Evolutionary conservation across 2,329 filamentous ascomycete genomes (phyloP), one percentile per base, ranked within the genome.

Genomic region (Triangularia setosa): DNA sequence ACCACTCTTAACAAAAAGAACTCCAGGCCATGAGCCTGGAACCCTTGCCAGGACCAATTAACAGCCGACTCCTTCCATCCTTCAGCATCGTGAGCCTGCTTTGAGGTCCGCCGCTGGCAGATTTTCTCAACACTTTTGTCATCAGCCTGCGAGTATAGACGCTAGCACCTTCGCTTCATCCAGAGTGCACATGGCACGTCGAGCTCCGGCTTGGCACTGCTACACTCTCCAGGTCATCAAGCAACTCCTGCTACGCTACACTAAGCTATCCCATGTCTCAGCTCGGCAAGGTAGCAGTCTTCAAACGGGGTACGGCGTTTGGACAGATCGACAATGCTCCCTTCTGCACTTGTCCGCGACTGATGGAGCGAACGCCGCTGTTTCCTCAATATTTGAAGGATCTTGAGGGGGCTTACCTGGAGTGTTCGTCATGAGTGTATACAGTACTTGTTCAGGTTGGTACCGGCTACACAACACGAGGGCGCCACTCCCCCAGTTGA

Each of bases 131-230:
- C n/a, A 21, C 33, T 58, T 58, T 18, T 33, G 28, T 35, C 55
- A 35, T 35, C 6, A 18, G n/a, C n/a, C 14, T 35, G 28, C n/a
- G 24, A 14, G 54, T 27, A 28, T 8, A 57, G 23, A 23, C 27
- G 18, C 24, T 59, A 25, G 24, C 25, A 24, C 21, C 33, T 28
- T 48, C 40, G 21, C 57, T 64, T 65, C 61, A 35, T 60, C 48
- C 59, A 64, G 65, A 64, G 56, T 24, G 54, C 58, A 18, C 59
- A 63, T 64, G 66, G 60, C 21, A 52, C 23, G 14, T 57, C 40
- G 27, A 40, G 27, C 61, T 66, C 66, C 66, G 62, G 27, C 66
- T 68, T 68, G 66, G 64, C 64, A 28, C 30, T 65, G 64, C 53
- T 40, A 64, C 64, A 21, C 25, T 63, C 30, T 58, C 60, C 33